Base-by-base conservation (phyloP, 192 early-diverging fungal species). In the Funneliformis geosporum region DNA sequence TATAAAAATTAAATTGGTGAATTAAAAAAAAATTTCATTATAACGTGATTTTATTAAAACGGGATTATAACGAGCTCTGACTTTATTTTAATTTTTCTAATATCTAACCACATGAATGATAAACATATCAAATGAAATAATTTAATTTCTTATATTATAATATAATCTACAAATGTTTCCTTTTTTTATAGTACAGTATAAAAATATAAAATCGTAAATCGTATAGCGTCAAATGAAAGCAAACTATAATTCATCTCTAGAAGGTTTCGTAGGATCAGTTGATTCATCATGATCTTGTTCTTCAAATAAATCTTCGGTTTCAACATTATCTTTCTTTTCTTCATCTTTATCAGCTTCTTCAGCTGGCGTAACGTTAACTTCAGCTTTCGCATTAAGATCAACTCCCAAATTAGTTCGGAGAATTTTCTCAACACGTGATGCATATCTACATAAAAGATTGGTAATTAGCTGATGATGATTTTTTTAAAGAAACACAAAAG, bases 351-450 rank as follows among this genome's bases (percentile, higher is more conserved):
- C 77, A 14, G 16, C 28, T 10, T 79, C 77, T 46, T 33, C 38
- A 5, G 67, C 77, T 43, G 67, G 77, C 60, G n/a, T 28, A 40
- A 62, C 43, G 28, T 79, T 79, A 25, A 79, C 25, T 21, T 42
- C 66, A 18, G 86, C 85, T 79, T 89, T 81, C 10, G 87, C 84
- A 18, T 71, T 72, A 21, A 86, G 55, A 50, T 88, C 84, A 42
- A 86, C 83, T 62, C 85, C 86, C 47, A 90, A 62, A 65, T 83
- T 85, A n/a, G 83, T 80, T 39, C 89, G 81, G 55, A 90, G 73
- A 60, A 90, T 84, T 72, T 81, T 88, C 50, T 90, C 89, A 23
- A 90, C 85, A 42, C 86, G 87, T 59, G 80, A 80, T 4, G 89
- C 86, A 80, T 70, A 79, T 39, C 77, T 79, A 65, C 6, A n/a